phyloP scores from a whole-genome alignment of 371 early-diverging fungal genomes.

The Thermomucor indicae-seudaticae region DNA sequence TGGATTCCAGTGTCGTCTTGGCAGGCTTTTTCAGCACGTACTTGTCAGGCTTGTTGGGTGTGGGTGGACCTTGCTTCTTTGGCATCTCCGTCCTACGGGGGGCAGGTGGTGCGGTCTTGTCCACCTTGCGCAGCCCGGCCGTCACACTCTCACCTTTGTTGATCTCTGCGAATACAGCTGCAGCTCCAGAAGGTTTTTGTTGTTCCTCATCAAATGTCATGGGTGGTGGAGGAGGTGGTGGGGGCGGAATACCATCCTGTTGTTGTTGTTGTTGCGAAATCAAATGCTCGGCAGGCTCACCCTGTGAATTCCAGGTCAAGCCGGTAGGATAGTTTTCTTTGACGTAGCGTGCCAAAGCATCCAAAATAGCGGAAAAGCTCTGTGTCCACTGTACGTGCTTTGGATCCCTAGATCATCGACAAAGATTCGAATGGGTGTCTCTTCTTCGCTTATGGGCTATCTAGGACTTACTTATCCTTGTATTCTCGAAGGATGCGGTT shows the following conservation, averaged over 20 bases:
- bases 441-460: not conserved
- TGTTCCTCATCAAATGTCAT: constrained; percentile 37
- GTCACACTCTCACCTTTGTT: constrained; percentile 83
- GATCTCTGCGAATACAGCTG: constrained; percentile 83
- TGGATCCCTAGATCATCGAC: constrained; percentile 57
- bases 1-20: constrained; percentile 78
- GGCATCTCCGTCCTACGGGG: constrained; percentile 90
- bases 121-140: constrained; percentile 86
- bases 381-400: constrained; percentile 85
- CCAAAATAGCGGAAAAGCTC: constrained; percentile 62
- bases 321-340: constrained; percentile 90
- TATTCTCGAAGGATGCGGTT: constrained; percentile 88
- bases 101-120: too few species aligned
- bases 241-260: constrained; percentile 59
- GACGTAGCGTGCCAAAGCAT: constrained; percentile 78
- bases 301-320: constrained; percentile 86
- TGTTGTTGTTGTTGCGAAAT: constrained; percentile 45
- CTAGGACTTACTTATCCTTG: constrained; percentile 77
- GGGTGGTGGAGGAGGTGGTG: constrained; percentile 68
- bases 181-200: constrained; percentile 33
- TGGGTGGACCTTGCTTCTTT: constrained; percentile 57
- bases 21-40: constrained; percentile 75
- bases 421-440: not conserved
- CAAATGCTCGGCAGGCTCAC: constrained; percentile 45
- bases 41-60: constrained; percentile 61